These are phyloP conservation scores for Mortierella sp. DNA, from an alignment of 371 early-diverging fungal species.

Conservation along the genomic window DNA sequence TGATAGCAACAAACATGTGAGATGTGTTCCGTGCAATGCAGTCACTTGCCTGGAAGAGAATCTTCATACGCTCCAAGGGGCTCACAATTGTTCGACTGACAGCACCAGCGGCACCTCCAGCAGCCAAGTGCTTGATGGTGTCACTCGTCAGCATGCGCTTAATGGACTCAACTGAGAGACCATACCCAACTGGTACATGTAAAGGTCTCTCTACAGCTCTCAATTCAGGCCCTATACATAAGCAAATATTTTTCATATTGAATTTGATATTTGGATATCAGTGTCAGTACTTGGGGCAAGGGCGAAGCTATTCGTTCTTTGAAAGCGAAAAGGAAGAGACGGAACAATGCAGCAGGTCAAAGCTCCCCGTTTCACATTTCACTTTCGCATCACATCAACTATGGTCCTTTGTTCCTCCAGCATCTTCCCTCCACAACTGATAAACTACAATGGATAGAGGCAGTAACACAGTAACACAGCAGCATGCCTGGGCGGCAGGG, in stretches of 20 bases:
- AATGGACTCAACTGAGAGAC: neutral
- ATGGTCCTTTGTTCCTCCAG: too few relatives aligned
- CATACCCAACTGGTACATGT: neutral
- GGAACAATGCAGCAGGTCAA: too few relatives aligned
- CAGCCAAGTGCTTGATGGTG: conserved; percentile 84
- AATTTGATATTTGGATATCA: too few relatives aligned
- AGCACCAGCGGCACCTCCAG: conserved; percentile 93
- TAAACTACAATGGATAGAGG: too few relatives aligned
- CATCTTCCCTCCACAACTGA: too few relatives aligned
- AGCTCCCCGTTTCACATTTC: too few relatives aligned
- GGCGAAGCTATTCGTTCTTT: too few relatives aligned
- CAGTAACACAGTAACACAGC: too few relatives aligned
- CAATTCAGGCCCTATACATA: neutral
- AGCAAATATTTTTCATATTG: neutral
- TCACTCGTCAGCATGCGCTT: conserved; percentile 44
- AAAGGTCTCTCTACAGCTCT: neutral
- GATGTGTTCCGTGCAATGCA: conserved; percentile 15
- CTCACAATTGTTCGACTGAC: conserved; percentile 93
- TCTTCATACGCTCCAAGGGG: conserved; percentile 94
- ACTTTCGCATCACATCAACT: too few relatives aligned
- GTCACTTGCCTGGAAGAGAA: conserved; percentile 84
- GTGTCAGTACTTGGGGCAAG: too few relatives aligned
- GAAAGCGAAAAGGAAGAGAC: too few relatives aligned
- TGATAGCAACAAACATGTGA: conserved; percentile 4
- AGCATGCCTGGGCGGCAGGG: too few relatives aligned